phyloP scores from a whole-genome alignment of 257 asterid species.

The Solanum raphanifolium region DNA sequence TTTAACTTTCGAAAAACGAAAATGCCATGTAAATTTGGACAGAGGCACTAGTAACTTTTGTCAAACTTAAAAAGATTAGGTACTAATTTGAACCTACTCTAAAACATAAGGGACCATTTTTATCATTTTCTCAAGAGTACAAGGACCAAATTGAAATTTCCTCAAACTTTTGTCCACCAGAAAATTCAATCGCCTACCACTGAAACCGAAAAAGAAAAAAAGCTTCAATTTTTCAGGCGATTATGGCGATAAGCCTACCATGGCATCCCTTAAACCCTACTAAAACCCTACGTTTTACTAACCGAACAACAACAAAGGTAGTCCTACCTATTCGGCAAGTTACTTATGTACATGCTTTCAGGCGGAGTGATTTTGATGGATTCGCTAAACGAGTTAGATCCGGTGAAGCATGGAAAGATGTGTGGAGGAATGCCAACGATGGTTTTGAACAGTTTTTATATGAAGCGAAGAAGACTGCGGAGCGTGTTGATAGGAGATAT shows the following conservation, averaged over 20 bases:
- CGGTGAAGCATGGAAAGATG: conserved; percentile 70
- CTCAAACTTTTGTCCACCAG: neutral
- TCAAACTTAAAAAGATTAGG: neutral
- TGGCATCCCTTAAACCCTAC: conserved; percentile 53
- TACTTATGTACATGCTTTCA: conserved; percentile 39
- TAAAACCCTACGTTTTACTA: neutral
- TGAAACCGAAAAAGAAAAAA: neutral
- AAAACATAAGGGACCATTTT: neutral
- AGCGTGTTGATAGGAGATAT: conserved; percentile 67
- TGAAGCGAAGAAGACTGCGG: conserved; percentile 85
- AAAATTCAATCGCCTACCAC: neutral
- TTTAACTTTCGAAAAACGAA: rapidly evolving
- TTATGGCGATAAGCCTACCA: conserved; percentile 62
- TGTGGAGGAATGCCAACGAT: conserved; percentile 76
- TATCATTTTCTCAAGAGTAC: neutral
- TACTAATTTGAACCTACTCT: neutral
- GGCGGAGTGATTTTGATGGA: conserved; percentile 84
- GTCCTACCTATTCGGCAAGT: conserved; percentile 19
- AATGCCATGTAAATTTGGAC: rapidly evolving
- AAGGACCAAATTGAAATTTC: neutral
- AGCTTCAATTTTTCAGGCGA: neutral
- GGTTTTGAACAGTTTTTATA: conserved; percentile 66
- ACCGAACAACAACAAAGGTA: neutral
- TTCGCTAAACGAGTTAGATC: conserved; percentile 65
- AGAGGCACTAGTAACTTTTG: neutral